Conservation (phyloP, 805 yeast genomes). For the Ogataea dorogensis region DNA sequence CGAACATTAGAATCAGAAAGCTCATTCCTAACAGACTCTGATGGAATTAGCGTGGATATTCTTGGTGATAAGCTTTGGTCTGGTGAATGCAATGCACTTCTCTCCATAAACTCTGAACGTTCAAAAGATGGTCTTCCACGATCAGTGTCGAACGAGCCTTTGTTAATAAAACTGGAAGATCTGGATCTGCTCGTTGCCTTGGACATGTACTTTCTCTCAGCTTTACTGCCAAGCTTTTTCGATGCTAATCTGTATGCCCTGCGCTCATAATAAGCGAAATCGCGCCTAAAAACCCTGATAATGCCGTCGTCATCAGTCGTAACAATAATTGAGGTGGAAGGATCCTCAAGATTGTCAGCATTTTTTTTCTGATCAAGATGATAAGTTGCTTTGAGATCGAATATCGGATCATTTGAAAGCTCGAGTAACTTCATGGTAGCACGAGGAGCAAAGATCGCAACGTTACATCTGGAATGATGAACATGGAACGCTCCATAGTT, state of each 20-base stretch:
- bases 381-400: conserved; percentile 45
- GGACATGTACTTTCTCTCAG: conserved; percentile 16
- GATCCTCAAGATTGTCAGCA: conserved; percentile 34
- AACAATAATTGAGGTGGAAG: conserved; percentile 52
- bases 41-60: neutral
- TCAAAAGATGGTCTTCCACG: conserved; percentile 12
- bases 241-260: conserved; percentile 21
- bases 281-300: conserved; percentile 78
- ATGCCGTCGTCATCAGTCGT: conserved; percentile 74
- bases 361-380: conserved; percentile 10
- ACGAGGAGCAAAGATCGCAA: conserved; percentile 75
- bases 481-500: conserved; percentile 75
- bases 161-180: conserved; percentile 14
- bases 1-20: conserved; percentile 15
- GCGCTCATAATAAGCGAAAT: conserved; percentile 54
- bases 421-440: conserved; percentile 62
- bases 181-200: conserved; percentile 19
- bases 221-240: conserved; percentile 15
- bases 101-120: conserved; percentile 1
- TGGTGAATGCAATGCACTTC: neutral
- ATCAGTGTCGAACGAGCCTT: conserved; percentile 6
- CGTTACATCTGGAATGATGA: conserved; percentile 69
- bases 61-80: neutral
- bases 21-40: too few species aligned
- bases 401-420: conserved; percentile 76